These are phyloP conservation scores for Trichoderma polysporum DNA, from an alignment of 2,329 filamentous ascomycete genomes.

Conservation along the genomic window DNA sequence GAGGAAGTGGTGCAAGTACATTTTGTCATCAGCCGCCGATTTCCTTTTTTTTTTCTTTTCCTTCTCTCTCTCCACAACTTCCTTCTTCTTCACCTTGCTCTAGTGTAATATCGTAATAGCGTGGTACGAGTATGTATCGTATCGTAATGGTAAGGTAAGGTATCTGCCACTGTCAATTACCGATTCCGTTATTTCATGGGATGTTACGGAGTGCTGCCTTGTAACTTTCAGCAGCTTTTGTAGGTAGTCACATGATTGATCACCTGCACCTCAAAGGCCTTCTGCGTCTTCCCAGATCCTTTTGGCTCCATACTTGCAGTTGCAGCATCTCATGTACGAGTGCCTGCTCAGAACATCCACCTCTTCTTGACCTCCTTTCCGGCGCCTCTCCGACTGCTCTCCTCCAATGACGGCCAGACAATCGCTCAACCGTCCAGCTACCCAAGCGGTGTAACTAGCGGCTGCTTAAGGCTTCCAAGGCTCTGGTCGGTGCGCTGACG, in stretches of 20 bases:
- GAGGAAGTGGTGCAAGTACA: neutral
- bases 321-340: neutral
- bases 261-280: slow-evolving; percentile 14
- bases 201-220: neutral
- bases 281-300: neutral
- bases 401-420: slow-evolving; percentile 8
- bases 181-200: no score
- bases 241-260: slow-evolving; percentile 21
- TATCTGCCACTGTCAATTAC: neutral
- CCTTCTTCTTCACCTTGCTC: neutral
- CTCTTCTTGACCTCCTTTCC: slow-evolving; percentile 14
- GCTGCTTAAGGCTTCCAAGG: slow-evolving; percentile 12
- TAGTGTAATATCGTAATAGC: neutral
- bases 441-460: slow-evolving; percentile 21
- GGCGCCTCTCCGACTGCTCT: neutral
- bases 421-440: neutral
- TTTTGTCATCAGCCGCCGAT: neutral
- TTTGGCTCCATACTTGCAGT: neutral
- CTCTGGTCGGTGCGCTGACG: slow-evolving; percentile 11
- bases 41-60: neutral
- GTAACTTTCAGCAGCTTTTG: neutral
- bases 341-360: neutral
- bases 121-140: neutral
- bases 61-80: neutral
- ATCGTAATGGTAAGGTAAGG: neutral